Percentiles rank a stretch among this genome's conserved stretches.
phyloP scores from a whole-genome alignment of 2,329 filamentous ascomycete genomes.

The Neoarthrinium moseri region DNA sequence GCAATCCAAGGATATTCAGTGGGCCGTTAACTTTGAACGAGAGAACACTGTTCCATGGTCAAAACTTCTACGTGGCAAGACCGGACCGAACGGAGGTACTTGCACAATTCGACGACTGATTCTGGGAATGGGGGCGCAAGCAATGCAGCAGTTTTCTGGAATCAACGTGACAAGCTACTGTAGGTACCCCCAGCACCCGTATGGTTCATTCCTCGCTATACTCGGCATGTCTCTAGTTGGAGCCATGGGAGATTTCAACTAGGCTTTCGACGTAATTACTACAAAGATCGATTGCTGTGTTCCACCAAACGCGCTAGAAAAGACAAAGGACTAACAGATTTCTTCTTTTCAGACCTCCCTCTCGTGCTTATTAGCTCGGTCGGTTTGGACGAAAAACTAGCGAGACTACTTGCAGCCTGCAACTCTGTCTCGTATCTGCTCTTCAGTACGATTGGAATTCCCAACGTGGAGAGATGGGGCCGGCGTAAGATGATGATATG shows the following conservation, averaged over 20 bases:
- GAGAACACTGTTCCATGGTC: conserved; percentile 48
- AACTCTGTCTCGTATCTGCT: conserved; percentile 32
- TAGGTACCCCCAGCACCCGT: conserved; percentile 12
- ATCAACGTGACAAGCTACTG: conserved; percentile 27
- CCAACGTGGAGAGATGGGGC: conserved; percentile 39
- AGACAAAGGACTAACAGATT: too few species aligned
- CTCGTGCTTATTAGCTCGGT: conserved; percentile 52
- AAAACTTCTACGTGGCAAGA: conserved; percentile 46
- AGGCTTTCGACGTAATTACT: too few species aligned
- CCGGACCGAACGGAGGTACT: conserved; percentile 41
- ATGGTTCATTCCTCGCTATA: too few species aligned
- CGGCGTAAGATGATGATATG: conserved; percentile 58
- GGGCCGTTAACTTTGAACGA: conserved; percentile 27
- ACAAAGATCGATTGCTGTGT: too few species aligned
- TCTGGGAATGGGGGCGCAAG: conserved; percentile 49
- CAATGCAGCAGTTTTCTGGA: conserved; percentile 28
- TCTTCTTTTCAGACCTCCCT: too few species aligned
- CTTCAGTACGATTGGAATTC: conserved; percentile 23
- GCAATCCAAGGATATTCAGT: conserved; percentile 28
- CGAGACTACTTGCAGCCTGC: conserved; percentile 50
- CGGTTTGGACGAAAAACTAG: conserved; percentile 45
- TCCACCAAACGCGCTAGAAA: too few species aligned
- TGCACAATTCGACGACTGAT: conserved; percentile 48
- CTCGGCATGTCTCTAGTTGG: too few species aligned
- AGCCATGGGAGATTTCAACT: too few species aligned